Evolutionary conservation across 2,329 filamentous ascomycete genomes (phyloP).

Genomic region (Apiospora phragmitis): DNA sequence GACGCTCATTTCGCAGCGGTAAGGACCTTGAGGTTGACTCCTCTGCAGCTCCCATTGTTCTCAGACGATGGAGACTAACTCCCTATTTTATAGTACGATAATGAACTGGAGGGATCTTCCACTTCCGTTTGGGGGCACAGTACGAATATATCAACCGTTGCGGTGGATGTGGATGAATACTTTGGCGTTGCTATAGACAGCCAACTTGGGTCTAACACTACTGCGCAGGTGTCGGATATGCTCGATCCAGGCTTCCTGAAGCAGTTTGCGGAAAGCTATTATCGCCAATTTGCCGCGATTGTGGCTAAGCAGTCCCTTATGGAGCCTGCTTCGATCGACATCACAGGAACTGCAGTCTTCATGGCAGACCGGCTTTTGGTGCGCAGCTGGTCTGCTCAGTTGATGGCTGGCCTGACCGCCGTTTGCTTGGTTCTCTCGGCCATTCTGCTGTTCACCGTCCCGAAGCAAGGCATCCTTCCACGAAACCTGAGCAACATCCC

Average conservation of each 20-base stretch:
- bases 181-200: background rate
- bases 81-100: background rate
- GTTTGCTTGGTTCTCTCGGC: slow-evolving; percentile 27
- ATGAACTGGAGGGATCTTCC: background rate
- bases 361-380: slow-evolving; percentile 33
- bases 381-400: slow-evolving; percentile 30
- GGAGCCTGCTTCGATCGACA: slow-evolving; percentile 18
- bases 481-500: slow-evolving; percentile 36
- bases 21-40: background rate
- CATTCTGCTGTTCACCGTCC: slow-evolving; percentile 24
- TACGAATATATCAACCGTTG: background rate
- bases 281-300: slow-evolving; percentile 35
- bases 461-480: slow-evolving; percentile 36
- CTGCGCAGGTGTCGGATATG: background rate
- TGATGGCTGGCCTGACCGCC: slow-evolving; percentile 30
- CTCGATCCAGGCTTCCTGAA: slow-evolving; percentile 25
- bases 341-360: slow-evolving; percentile 26
- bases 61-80: background rate
- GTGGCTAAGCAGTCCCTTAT: slow-evolving; percentile 32
- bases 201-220: background rate
- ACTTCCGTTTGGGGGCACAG: background rate
- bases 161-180: background rate
- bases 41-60: too few relatives aligned
- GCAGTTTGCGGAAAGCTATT: slow-evolving; percentile 32
- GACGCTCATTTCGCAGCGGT: background rate